Evolutionary conservation across 306 rosid species (phyloP), one percentile per base, ranked within the genome.

Genomic region (Chamaecrista fasciculata): DNA sequence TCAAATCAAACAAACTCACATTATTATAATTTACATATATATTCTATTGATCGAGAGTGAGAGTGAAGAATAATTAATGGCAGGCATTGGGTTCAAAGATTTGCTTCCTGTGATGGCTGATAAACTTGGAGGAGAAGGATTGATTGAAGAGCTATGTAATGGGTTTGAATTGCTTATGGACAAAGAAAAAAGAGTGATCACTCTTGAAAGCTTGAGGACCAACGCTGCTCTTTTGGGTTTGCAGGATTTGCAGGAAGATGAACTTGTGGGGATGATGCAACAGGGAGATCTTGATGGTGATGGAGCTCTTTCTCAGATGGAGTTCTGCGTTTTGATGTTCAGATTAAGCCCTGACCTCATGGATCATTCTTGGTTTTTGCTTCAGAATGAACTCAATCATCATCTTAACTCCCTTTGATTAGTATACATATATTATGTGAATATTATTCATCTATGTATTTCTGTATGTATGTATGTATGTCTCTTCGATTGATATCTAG

Each of bases 261-360:
- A 94, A 43, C 89, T 94, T 24, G 78, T 74, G 42, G 73, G 91
- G 67, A 94, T 94, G 97, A 48, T 91, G 74, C 74, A 56, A 36
- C 95, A 86, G 72, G 99, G 97, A 3, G 99, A 91, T 49, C 48
- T 82, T 8, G 99, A 94, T 26, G 87, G 95, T 8, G 99, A 94
- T 20, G 97, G 99, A 0, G 87, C 86, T 0, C 81, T 94, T 23
- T 72, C 73, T 14, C 88, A 84, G 79, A 94, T 91, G 97, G 97
- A 94, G 59, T 94, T 91, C 44, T 94, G 99, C 23, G 99, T 94
- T 50, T 76, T 94, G 84, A 94, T 94, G 99, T 94, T 94, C 78
- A 88, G 99, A 76, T 60, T 94, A 67, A 91, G 96, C 66, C 97
- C 97, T 3, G 75, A 86, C 5, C 75, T 94, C 82, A 94, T 94